Evolutionary conservation across 108 stramenopile species (phyloP).

Genomic region (Mediolabrus comicus): DNA sequence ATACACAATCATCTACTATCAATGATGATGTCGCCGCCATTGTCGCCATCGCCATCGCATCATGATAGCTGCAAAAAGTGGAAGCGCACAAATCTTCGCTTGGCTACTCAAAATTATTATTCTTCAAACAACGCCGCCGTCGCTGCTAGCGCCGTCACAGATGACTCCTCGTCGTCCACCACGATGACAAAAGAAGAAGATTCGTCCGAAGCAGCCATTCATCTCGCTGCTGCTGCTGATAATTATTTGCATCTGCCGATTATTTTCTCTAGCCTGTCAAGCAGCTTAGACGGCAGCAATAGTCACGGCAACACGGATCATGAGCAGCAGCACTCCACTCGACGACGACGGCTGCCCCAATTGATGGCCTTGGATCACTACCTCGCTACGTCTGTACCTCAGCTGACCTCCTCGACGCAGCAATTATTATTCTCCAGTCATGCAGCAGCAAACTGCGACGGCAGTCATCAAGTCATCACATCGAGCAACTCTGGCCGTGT

Average conservation of each 20-base stretch:
- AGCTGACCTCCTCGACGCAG: constrained; percentile 12
- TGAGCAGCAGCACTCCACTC: neutral
- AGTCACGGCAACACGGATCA: neutral
- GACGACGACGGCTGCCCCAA: neutral
- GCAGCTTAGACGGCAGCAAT: too few species aligned
- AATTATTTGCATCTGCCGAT: neutral
- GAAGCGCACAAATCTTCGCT: constrained; percentile 19
- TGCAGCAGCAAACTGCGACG: neutral
- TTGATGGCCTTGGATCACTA: constrained; percentile 28
- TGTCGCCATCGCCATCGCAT: neutral
- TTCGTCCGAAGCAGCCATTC: too few species aligned
- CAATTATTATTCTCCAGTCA: constrained; percentile 6
- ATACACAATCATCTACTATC: too few species aligned
- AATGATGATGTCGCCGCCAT: neutral
- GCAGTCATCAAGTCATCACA: constrained; percentile 1
- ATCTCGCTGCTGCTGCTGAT: too few species aligned
- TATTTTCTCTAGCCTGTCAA: neutral
- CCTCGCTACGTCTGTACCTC: constrained; percentile 12
- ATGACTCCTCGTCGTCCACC: neutral
- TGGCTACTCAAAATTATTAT: neutral
- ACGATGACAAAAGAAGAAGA: too few species aligned
- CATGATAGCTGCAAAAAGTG: constrained; percentile 1
- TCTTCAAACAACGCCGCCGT: neutral
- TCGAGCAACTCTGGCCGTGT: constrained; percentile 32
- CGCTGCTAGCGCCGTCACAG: neutral